Conservation (phyloP, 2,329 filamentous ascomycete genomes). For the Westerdykella sp. region DNA sequence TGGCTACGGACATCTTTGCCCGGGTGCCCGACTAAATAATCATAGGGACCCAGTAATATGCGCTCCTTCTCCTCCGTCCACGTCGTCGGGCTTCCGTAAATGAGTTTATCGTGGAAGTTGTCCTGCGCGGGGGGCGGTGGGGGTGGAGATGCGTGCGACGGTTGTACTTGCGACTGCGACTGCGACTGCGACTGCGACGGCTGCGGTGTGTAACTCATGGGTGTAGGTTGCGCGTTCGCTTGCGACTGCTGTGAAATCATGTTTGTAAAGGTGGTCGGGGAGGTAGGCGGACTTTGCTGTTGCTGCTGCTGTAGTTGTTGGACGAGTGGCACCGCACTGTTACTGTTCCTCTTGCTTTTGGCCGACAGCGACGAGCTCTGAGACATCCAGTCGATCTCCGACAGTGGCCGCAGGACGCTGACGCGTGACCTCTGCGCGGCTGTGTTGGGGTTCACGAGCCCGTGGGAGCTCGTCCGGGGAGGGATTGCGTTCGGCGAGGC, state of each 20-base stretch:
- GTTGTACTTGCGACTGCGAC: constrained; percentile 17
- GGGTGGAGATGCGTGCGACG: constrained; percentile 26
- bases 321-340: neutral
- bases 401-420: constrained; percentile 33
- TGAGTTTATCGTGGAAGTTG: constrained; percentile 33
- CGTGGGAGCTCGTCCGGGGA: constrained; percentile 35
- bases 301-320: constrained; percentile 22
- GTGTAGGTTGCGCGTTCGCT: constrained; percentile 9
- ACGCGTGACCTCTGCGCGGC: constrained; percentile 18
- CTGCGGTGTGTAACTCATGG: constrained; percentile 3
- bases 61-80: constrained; percentile 73
- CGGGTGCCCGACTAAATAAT: constrained; percentile 71
- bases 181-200: constrained; percentile 9
- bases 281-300: constrained; percentile 21
- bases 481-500: constrained; percentile 37
- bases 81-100: constrained; percentile 39
- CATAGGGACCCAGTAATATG: constrained; percentile 70
- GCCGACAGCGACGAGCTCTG: constrained; percentile 9
- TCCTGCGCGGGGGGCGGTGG: constrained; percentile 14
- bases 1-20: constrained; percentile 80
- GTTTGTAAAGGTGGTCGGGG: no score
- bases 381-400: constrained; percentile 36
- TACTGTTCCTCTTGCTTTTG: neutral
- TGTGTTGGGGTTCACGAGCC: constrained; percentile 19
- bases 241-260: constrained; percentile 8